Conservation (phyloP, 345 rosid genomes). For the Eucalyptus grandis region DNA sequence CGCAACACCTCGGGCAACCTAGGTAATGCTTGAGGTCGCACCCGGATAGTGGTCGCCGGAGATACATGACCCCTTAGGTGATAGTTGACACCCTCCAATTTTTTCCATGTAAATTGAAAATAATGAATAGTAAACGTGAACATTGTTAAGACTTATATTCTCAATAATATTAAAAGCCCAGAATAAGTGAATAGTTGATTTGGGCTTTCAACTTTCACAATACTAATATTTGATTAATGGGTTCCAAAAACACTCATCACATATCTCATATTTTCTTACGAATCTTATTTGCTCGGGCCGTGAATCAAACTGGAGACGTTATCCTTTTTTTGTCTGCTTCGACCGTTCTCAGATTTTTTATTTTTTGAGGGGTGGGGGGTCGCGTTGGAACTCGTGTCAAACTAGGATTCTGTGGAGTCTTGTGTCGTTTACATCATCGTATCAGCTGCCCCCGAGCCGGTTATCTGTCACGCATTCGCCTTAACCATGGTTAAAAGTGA, state of each 20-base stretch:
- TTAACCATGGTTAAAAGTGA: neutral
- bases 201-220: accelerated
- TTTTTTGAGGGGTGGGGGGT: neutral
- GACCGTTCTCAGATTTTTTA: neutral
- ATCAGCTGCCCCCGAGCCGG: neutral
- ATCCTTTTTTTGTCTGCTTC: neutral
- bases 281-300: no score
- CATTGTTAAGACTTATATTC: accelerated
- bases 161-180: accelerated
- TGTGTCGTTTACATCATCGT: neutral
- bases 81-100: accelerated
- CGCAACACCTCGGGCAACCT: accelerated
- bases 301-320: no score
- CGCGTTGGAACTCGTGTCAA: neutral
- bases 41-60: accelerated
- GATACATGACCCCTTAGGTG: no score
- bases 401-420: neutral
- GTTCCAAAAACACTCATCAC: accelerated
- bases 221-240: no score
- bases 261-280: no score
- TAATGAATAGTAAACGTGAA: accelerated
- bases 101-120: accelerated
- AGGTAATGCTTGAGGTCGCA: no score
- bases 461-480: neutral
- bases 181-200: no score